Base-by-base conservation (phyloP, 2,329 filamentous ascomycete genomes). In the Elsinoe australis region DNA sequence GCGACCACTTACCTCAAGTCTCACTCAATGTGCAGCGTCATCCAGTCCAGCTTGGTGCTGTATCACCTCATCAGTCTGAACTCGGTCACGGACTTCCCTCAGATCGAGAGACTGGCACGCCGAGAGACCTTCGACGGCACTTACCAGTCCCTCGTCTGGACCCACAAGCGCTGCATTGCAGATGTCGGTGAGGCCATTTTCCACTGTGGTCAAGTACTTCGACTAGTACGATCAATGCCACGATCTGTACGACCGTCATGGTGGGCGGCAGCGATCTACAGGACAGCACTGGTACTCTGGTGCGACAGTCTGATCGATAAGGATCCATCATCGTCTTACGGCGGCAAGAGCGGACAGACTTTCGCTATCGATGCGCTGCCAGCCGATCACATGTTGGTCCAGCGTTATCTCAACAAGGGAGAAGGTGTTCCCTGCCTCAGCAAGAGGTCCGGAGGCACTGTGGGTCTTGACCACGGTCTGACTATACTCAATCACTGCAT, bases 41-140 rank as follows among this genome's bases (percentile, higher is more conserved):
- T 78, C 58, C 75, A 75, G 56, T 79, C 78, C 53, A 84, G 81
- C 58, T 64, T 86, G 33, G 74, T 83, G 34, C 73, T 86, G 52
- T 85, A 82, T 61, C 82, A 87, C 56, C 71, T 86, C 33, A 79
- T 86, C 59, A 80, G 75, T 41, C 71, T 87, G 51, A 85, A 85
- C 55, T 75, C 78, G 6, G 74, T 83, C 21, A 81, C 80, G 12
- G 79, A 78, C 62, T 83, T 85, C 58, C 71, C 76, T 2, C 78
- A 81, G 55, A 78, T 85, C 36, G 82, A 86, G 65, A 71, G 74
- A 3, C 67, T 85, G 7, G 82, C 82, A 3, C 73, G 82, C 12
- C 71, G 75, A 28, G 80, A 84, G 51, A 70, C 67, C 17, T 71
- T 77, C 36, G 73, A 80, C 52, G 73, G 72, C 5, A 70, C 71